Evolutionary conservation across 192 early-diverging fungal species (phyloP).

Genomic region (Coemansia sp.): DNA sequence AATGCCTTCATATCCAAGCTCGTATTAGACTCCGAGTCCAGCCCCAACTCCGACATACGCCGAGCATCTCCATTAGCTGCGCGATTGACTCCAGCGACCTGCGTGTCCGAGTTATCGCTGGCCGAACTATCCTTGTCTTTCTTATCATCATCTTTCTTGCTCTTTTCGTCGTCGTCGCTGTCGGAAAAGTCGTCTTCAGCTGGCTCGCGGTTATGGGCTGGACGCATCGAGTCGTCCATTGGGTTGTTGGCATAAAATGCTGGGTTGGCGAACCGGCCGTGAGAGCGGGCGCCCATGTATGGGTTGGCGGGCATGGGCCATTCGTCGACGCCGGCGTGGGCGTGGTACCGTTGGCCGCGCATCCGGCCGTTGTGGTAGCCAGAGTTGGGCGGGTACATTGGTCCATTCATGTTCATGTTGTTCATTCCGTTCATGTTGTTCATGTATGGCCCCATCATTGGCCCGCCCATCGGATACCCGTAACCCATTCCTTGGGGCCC

Average conservation of each 20-base stretch:
- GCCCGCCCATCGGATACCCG: constrained; percentile 25
- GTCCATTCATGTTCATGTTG: constrained; percentile 21
- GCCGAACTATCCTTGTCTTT: constrained; percentile 1
- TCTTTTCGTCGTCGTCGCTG: constrained; percentile 17
- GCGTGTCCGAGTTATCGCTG: not conserved
- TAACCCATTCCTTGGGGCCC: constrained; percentile 36
- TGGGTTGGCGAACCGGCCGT: constrained; percentile 13
- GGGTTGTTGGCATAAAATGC: constrained; percentile 18
- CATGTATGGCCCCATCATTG: constrained; percentile 20
- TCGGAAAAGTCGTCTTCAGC: constrained; percentile 17
- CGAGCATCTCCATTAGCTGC: constrained; percentile 3
- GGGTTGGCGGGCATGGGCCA: constrained; percentile 47
- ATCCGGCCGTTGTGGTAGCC: constrained; percentile 20
- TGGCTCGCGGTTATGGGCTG: constrained; percentile 38
- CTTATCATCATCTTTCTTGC: not conserved
- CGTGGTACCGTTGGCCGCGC: constrained; percentile 44
- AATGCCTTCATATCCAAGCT: constrained; percentile 35
- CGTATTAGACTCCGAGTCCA: constrained; percentile 22
- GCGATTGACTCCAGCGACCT: constrained; percentile 34
- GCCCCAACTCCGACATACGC: constrained; percentile 1
- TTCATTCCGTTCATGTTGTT: constrained; percentile 27
- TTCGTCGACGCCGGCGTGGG: constrained; percentile 33
- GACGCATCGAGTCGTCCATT: constrained; percentile 15
- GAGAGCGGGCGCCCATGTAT: constrained; percentile 29
- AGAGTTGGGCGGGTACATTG: constrained; percentile 31